Evolutionary conservation across 345 rosid species (phyloP).

Genomic region (Physaria fendleri): DNA sequence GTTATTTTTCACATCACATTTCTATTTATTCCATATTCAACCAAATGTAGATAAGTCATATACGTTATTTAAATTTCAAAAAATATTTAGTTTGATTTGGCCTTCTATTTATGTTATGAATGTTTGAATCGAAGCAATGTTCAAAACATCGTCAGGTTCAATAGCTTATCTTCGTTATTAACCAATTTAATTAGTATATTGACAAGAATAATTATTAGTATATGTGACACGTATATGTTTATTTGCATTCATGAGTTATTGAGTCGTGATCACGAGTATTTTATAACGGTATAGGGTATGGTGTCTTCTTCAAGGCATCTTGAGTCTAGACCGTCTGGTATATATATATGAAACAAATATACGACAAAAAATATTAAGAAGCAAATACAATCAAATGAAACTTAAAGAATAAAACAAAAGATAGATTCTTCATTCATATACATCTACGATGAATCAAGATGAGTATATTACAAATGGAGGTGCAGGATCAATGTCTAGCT

Average conservation of each 20-base stretch:
- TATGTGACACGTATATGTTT: not conserved
- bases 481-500: slow-evolving; percentile 13
- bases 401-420: not conserved
- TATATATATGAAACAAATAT: slow-evolving; percentile 11
- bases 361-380: not conserved
- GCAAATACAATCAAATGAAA: not conserved
- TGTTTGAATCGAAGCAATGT: not conserved
- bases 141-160: not conserved
- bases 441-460: slow-evolving; percentile 28
- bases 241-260: not conserved
- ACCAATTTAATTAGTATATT: not conserved
- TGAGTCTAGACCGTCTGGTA: not conserved
- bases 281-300: slow-evolving; percentile 9
- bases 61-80: no score
- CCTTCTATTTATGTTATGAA: not conserved
- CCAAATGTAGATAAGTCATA: not conserved
- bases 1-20: slow-evolving; percentile 2
- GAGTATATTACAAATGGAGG: slow-evolving; percentile 24
- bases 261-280: slow-evolving; percentile 4
- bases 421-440: not conserved
- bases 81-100: not conserved
- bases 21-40: not conserved
- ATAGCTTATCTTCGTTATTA: not conserved
- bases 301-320: slow-evolving; percentile 18
- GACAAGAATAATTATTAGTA: not conserved